These are phyloP conservation scores for Cyclotella sp. DNA, from an alignment of 108 stramenopile species.

Conservation along the genomic window DNA sequence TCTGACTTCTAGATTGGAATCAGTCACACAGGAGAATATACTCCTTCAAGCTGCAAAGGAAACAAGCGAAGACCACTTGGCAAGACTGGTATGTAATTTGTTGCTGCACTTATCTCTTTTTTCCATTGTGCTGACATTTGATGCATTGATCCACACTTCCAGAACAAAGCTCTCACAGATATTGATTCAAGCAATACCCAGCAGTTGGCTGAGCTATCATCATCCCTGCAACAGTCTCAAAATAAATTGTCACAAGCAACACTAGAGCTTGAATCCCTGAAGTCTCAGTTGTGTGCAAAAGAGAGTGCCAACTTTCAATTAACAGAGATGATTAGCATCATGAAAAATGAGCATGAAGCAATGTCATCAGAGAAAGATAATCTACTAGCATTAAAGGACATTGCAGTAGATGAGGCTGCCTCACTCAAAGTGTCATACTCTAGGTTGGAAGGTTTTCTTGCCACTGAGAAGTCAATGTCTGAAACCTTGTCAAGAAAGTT, in stretches of 20 bases:
- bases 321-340: not conserved
- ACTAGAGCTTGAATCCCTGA: not conserved
- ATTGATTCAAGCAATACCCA: not conserved
- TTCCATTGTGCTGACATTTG: no score
- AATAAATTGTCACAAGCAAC: not conserved
- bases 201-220: constrained; percentile 2
- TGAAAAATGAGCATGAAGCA: not conserved
- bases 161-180: not conserved
- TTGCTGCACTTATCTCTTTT: no score
- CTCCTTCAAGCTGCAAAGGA: constrained; percentile 3
- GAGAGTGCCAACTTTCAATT: not conserved
- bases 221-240: constrained; percentile 6
- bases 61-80: not conserved
- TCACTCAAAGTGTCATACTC: not conserved
- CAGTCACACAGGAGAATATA: not conserved
- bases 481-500: not conserved
- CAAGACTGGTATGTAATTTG: not conserved
- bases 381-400: not conserved
- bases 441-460: no score
- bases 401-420: not conserved
- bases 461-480: not conserved
- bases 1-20: not conserved
- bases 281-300: not conserved
- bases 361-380: not conserved
- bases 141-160: no score